A percentile compares a stretch with the other conserved stretches of the same genome.
These are phyloP conservation scores for Phyllosticta capitalensis DNA, from an alignment of 2,329 filamentous ascomycete genomes.

Conservation along the genomic window DNA sequence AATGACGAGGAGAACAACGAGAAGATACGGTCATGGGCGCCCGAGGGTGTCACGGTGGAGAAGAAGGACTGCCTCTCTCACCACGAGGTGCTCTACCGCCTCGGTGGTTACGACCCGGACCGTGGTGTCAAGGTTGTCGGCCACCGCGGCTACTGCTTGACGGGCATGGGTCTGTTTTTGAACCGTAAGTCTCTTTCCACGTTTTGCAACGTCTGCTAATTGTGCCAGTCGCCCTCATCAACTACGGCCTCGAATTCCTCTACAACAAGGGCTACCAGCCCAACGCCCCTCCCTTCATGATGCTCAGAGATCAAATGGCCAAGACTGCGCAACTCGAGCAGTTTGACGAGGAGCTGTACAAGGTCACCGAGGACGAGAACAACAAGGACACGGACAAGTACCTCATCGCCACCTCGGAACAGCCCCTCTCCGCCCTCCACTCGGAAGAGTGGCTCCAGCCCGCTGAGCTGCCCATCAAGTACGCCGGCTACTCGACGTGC, in stretches of 20 bases:
- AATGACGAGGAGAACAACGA: constrained; percentile 84
- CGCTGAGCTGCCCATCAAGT: constrained; percentile 81
- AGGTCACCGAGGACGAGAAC: constrained; percentile 77
- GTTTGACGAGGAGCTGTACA: constrained; percentile 97
- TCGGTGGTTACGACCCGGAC: constrained; percentile 89
- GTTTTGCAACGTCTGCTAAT: background rate
- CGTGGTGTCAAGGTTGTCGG: constrained; percentile 86
- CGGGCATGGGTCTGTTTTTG: constrained; percentile 78
- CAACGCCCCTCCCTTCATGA: constrained; percentile 72
- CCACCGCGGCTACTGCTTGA: constrained; percentile 88
- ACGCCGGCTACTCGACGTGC: constrained; percentile 81
- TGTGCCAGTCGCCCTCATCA: constrained; percentile 64
- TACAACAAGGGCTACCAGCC: constrained; percentile 70
- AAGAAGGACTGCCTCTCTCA: constrained; percentile 77
- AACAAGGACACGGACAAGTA: constrained; percentile 75
- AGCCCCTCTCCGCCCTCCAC: constrained; percentile 88
- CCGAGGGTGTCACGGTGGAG: constrained; percentile 62
- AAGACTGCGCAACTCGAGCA: constrained; percentile 96
- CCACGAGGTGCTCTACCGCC: constrained; percentile 80
- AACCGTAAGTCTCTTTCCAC: constrained; percentile 37
- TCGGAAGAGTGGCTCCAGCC: constrained; percentile 85
- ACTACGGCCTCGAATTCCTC: constrained; percentile 89
- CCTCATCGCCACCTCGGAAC: constrained; percentile 77
- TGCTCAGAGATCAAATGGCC: constrained; percentile 91
- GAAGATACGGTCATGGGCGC: constrained; percentile 68